Conservation (phyloP, 352 stramenopile genomes). For the Globisporangium viniferum region DNA sequence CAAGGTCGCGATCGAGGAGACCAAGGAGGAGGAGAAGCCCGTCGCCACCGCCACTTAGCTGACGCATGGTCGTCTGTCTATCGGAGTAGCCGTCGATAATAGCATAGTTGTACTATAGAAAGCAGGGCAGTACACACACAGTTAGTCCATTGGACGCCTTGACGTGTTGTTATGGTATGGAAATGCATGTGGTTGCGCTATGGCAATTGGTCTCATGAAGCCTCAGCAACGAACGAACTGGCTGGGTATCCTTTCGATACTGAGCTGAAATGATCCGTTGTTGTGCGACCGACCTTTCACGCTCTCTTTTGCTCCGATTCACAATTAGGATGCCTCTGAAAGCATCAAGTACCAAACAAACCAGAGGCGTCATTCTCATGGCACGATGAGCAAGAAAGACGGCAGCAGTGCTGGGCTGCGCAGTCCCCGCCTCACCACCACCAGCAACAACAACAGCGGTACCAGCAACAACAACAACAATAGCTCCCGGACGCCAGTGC, state of each 20-base stretch:
- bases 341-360: not conserved
- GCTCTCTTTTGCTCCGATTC: not conserved
- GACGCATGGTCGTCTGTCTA: too few species aligned
- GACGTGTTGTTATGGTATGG: not conserved
- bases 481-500: not conserved
- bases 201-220: not conserved
- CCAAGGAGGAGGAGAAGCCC: slow-evolving; percentile 54
- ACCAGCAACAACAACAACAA: not conserved
- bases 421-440: slow-evolving; percentile 7
- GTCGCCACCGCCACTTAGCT: slow-evolving; percentile 22
- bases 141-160: not conserved
- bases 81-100: too few species aligned
- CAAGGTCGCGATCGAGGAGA: slow-evolving; percentile 29
- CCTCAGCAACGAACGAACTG: not conserved
- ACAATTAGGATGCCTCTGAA: not conserved
- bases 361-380: not conserved
- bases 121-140: not conserved
- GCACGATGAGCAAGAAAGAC: slow-evolving; percentile 10
- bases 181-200: too few species aligned
- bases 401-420: slow-evolving; percentile 6
- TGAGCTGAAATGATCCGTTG: not conserved
- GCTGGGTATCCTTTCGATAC: not conserved
- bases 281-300: not conserved
- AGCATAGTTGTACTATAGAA: too few species aligned
- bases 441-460: not conserved